phyloP scores from a whole-genome alignment of 176 grass and related monocot genomes.

The Paspalum vaginatum region DNA sequence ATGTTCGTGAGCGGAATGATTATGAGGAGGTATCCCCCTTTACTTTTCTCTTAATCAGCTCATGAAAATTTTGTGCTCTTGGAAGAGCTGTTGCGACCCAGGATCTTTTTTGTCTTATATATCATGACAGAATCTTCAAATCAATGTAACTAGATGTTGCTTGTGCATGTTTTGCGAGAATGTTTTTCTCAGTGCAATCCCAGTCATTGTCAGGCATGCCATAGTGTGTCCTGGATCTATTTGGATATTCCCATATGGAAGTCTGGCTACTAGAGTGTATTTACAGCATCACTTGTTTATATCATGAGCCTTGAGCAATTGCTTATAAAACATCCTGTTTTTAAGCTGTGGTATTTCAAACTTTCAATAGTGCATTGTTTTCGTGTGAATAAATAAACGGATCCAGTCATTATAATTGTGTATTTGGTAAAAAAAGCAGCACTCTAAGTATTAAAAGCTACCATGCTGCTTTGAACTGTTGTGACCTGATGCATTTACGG shows the following conservation, averaged over 20 bases:
- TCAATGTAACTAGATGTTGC: constrained; percentile 25
- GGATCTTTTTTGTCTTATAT: constrained; percentile 16
- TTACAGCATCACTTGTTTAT: constrained; percentile 18
- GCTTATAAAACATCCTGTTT: neutral
- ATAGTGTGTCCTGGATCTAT: neutral
- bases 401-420: constrained; percentile 18
- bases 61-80: constrained; percentile 14
- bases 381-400: neutral
- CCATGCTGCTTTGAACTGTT: neutral
- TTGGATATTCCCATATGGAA: constrained; percentile 12
- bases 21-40: constrained; percentile 82
- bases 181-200: constrained; percentile 7
- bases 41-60: neutral
- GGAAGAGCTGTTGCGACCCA: constrained; percentile 27
- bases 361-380: constrained; percentile 1
- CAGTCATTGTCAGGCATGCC: neutral
- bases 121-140: constrained; percentile 21
- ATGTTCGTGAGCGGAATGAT: constrained; percentile 95
- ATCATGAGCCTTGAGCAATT: constrained; percentile 13
- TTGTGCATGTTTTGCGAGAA: neutral
- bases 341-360: constrained; percentile 15
- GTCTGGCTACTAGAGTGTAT: constrained; percentile 5
- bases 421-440: constrained; percentile 20
- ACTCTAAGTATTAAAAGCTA: constrained; percentile 21
- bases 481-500: constrained; percentile 20